Percentiles rank a stretch among this genome's conserved stretches.
Conservation (phyloP, 2,329 filamentous ascomycete species). For the Colletotrichum tropicale region DNA sequence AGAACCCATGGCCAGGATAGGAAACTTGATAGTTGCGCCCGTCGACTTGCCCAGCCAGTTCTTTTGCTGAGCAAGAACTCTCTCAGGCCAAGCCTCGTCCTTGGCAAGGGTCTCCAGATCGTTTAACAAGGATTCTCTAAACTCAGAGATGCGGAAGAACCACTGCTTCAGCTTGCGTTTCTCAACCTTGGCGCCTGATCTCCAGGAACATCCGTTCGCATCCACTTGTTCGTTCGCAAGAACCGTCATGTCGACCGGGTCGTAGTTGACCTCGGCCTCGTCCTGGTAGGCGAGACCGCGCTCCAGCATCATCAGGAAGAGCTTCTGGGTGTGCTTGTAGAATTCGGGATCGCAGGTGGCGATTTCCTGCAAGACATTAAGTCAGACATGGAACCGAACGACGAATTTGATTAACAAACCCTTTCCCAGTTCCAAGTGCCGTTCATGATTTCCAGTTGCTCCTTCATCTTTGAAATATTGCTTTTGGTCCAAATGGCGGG, state of each 20-base stretch:
- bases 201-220: slow-evolving; percentile 82
- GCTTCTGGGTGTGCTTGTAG: slow-evolving; percentile 87
- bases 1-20: slow-evolving; percentile 51
- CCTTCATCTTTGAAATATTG: slow-evolving; percentile 87
- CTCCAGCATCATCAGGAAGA: slow-evolving; percentile 80
- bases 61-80: slow-evolving; percentile 81
- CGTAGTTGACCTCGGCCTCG: slow-evolving; percentile 87
- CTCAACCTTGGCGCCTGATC: slow-evolving; percentile 84
- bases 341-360: slow-evolving; percentile 84
- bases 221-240: slow-evolving; percentile 95
- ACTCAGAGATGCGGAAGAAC: slow-evolving; percentile 86
- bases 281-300: slow-evolving; percentile 81
- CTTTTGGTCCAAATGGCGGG: slow-evolving; percentile 79
- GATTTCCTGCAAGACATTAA: slow-evolving; percentile 64
- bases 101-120: slow-evolving; percentile 71
- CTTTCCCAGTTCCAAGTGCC: slow-evolving; percentile 83
- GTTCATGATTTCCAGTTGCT: slow-evolving; percentile 79
- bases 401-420: slow-evolving; percentile 54
- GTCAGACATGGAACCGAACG: background rate
- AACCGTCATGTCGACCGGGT: slow-evolving; percentile 87
- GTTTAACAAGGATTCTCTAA: slow-evolving; percentile 72
- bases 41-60: slow-evolving; percentile 87
- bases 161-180: slow-evolving; percentile 82
- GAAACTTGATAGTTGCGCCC: slow-evolving; percentile 76
- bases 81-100: slow-evolving; percentile 77